Evolutionary conservation across 768 basidiomycete genomes (phyloP).

Genomic region (Amanita rubescens): DNA sequence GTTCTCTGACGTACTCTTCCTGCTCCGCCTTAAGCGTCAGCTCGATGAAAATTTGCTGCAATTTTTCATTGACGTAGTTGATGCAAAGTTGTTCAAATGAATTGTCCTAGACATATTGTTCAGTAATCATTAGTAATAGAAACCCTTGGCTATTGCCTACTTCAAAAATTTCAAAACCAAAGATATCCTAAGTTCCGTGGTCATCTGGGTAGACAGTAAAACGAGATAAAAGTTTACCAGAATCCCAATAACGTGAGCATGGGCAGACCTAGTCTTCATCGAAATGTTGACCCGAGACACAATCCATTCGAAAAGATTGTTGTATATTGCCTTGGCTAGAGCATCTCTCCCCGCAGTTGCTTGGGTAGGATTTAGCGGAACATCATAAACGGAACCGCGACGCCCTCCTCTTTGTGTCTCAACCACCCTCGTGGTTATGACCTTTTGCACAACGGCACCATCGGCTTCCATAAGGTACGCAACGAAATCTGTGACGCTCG

Average conservation of each 20-base stretch:
- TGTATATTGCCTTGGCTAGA: constrained; percentile 92
- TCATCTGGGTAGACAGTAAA: background rate
- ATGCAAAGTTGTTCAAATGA: constrained; percentile 98
- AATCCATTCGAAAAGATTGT: constrained; percentile 99
- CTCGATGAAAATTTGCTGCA: constrained; percentile 99
- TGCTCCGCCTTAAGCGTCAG: constrained; percentile 98
- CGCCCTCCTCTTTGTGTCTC: constrained; percentile 92
- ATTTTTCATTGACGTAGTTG: constrained; percentile 99
- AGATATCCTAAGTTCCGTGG: constrained; percentile 69
- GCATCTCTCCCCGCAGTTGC: constrained; percentile 87
- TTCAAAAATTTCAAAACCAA: constrained; percentile 98
- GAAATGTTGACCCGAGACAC: constrained; percentile 93
- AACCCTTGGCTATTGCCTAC: constrained; percentile 27
- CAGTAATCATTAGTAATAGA: background rate
- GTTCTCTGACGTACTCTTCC: constrained; percentile 96
- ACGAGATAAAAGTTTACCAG: constrained; percentile 40
- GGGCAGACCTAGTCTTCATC: constrained; percentile 78
- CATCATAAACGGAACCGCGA: constrained; percentile 94
- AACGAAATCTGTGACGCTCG: constrained; percentile 89
- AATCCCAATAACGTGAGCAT: constrained; percentile 86
- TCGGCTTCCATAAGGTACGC: constrained; percentile 93
- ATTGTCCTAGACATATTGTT: constrained; percentile 57
- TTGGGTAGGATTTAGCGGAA: constrained; percentile 90
- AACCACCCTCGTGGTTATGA: constrained; percentile 74
- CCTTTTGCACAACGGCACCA: constrained; percentile 72